A percentile compares a stretch with the other conserved stretches of the same genome.
Conservation (phyloP, 2,329 filamentous ascomycete genomes). For the Xylariales sp. region DNA sequence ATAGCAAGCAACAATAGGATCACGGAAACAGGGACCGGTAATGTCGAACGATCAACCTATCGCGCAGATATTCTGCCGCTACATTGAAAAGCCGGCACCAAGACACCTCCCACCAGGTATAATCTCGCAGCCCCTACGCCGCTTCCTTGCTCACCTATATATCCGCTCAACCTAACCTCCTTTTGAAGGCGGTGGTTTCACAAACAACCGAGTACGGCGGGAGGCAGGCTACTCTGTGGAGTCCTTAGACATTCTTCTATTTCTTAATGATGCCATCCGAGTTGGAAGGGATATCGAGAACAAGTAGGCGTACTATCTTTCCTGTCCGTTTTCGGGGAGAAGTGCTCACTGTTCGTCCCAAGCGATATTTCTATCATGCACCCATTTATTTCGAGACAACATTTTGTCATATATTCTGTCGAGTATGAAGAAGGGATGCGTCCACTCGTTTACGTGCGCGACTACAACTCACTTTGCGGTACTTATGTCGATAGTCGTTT, state of each 20-base stretch:
- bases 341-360: constrained; percentile 11
- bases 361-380: constrained; percentile 57
- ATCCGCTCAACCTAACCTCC: constrained; percentile 11
- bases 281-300: constrained; percentile 38
- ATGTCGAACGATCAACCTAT: constrained; percentile 21
- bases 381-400: constrained; percentile 60
- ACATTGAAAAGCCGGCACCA: constrained; percentile 16
- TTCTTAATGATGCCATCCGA: constrained; percentile 28
- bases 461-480: constrained; percentile 65
- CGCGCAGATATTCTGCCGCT: constrained; percentile 36
- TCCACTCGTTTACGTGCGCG: constrained; percentile 65
- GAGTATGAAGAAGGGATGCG: constrained; percentile 57
- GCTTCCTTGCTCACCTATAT: background rate
- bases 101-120: constrained; percentile 21
- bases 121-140: background rate
- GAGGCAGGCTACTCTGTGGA: background rate
- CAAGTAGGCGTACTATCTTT: constrained; percentile 35
- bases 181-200: constrained; percentile 25
- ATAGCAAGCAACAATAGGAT: background rate
- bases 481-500: constrained; percentile 62
- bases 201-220: background rate
- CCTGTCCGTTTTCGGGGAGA: background rate
- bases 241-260: constrained; percentile 38
- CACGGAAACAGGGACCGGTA: background rate
- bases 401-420: constrained; percentile 67